Evolutionary conservation across 1,284 basidiomycete genomes (phyloP).

Genomic region (Amylostereum chailletii): DNA sequence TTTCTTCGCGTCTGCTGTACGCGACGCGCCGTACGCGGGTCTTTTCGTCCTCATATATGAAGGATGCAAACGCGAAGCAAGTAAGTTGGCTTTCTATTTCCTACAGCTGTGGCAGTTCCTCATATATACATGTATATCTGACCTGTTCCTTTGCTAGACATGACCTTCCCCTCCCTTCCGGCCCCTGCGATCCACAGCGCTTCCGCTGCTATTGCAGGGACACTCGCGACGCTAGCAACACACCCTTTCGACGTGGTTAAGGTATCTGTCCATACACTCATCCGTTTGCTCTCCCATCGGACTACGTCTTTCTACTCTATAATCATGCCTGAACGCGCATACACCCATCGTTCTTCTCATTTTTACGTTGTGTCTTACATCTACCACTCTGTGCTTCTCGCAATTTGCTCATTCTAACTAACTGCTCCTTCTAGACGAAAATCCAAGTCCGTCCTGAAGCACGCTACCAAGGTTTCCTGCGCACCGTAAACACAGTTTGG

Average conservation of each 20-base stretch:
- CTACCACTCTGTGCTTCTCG: no score
- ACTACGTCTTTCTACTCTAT: neutral
- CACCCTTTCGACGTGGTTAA: conserved; percentile 91
- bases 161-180: conserved; percentile 30
- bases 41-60: conserved; percentile 92
- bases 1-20: conserved; percentile 81
- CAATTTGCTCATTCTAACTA: neutral
- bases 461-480: conserved; percentile 60
- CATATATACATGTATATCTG: conserved; percentile 7
- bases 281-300: neutral
- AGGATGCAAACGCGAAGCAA: conserved; percentile 63
- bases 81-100: conserved; percentile 29
- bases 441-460: conserved; percentile 78
- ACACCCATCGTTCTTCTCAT: no score
- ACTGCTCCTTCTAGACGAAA: conserved; percentile 51
- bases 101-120: conserved; percentile 14
- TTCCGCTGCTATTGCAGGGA: conserved; percentile 70
- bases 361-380: no score
- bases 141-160: conserved; percentile 1
- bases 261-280: conserved; percentile 28
- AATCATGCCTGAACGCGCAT: no score
- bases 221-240: conserved; percentile 73
- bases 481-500: conserved; percentile 62
- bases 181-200: conserved; percentile 43
- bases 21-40: conserved; percentile 95